Conservation (phyloP, 2,329 filamentous ascomycete genomes). For the Tolypocladium cylindrosporum region DNA sequence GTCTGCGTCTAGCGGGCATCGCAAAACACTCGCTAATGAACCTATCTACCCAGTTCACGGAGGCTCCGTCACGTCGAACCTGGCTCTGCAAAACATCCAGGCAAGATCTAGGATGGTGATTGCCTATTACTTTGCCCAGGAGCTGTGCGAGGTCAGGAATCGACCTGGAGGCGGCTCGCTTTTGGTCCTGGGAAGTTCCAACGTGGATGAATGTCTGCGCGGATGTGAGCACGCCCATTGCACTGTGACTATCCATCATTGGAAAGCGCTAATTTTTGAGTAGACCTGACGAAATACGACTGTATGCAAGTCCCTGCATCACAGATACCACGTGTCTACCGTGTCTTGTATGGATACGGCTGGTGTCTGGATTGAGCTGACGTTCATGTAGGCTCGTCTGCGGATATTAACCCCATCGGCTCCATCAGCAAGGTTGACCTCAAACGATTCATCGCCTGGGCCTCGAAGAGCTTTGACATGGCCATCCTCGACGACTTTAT, state of each 20-base stretch:
- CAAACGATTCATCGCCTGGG: not conserved
- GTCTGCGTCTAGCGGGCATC: too few relatives aligned
- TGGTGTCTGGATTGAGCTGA: not conserved
- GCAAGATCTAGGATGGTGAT: not conserved
- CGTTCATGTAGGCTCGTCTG: not conserved
- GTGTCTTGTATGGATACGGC: not conserved
- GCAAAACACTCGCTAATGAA: not conserved
- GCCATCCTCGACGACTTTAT: not conserved
- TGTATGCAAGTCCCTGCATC: not conserved
- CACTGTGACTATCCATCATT: too few relatives aligned
- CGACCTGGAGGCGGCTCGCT: not conserved
- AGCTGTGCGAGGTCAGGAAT: not conserved
- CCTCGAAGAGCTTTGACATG: not conserved
- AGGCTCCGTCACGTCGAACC: not conserved
- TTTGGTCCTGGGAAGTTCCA: not conserved
- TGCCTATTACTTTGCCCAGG: not conserved
- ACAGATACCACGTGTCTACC: not conserved
- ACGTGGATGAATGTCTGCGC: not conserved
- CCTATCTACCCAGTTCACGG: not conserved
- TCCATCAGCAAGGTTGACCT: not conserved
- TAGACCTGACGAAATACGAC: not conserved
- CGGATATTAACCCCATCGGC: not conserved
- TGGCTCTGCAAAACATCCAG: not conserved
- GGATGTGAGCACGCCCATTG: not conserved
- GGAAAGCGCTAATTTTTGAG: not conserved